phyloP scores from a whole-genome alignment of 1,284 basidiomycete species.

The Paramarasmius palmivorus region DNA sequence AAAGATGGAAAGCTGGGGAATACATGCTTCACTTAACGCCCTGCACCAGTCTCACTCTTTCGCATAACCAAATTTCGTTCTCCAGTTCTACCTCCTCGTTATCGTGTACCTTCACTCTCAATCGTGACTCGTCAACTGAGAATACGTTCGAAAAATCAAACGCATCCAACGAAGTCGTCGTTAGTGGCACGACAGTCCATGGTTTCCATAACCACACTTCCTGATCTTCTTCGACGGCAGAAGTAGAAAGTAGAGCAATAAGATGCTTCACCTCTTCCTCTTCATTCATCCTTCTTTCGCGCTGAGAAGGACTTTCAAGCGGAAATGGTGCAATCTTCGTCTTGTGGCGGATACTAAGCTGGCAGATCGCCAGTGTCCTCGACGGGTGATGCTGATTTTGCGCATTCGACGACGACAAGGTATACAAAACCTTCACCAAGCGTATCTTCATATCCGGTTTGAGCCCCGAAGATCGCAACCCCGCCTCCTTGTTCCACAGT shows the following conservation, averaged over 20 bases:
- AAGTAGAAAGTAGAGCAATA: background rate
- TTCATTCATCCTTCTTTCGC: background rate
- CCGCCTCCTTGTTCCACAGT: background rate
- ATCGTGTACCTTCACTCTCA: background rate
- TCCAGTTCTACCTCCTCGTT: background rate
- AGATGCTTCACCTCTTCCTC: background rate
- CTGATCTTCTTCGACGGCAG: background rate
- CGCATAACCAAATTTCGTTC: constrained; percentile 1
- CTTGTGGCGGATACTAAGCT: background rate
- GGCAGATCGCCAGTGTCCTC: background rate
- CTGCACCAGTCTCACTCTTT: background rate
- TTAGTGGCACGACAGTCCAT: background rate
- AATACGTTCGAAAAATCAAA: background rate
- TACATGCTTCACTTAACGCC: too few species aligned
- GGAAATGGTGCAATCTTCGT: background rate
- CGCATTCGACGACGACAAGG: background rate
- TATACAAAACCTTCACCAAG: background rate
- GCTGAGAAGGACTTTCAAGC: background rate
- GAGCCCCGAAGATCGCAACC: background rate
- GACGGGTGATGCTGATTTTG: background rate
- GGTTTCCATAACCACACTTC: constrained; percentile 4
- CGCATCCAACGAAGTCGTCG: background rate
- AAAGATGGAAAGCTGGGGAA: too few species aligned
- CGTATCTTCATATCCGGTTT: constrained; percentile 2
- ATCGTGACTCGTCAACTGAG: background rate